Evolutionary conservation across 768 basidiomycete genomes (phyloP), one percentile per base, ranked within the genome.

Genomic region (Lyophyllum shimeji): DNA sequence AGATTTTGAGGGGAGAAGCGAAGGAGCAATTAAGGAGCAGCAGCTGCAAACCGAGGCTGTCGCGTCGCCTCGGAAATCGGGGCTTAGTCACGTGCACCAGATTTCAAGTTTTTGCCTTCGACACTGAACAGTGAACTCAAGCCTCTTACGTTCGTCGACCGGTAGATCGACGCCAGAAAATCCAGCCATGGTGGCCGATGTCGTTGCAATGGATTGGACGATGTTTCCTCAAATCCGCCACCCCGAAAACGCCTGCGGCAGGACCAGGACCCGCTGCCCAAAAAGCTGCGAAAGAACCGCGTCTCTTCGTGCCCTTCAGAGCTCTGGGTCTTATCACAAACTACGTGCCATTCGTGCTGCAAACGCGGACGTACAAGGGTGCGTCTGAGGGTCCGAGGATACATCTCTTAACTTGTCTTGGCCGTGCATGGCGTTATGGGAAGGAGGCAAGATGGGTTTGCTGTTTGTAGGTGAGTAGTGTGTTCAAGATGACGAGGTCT

Each of bases 241-340:
- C 82, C 82, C 25, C 74, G 81, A 57, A 85, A 85, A 69, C 75
- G 77, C 27, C 71, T 74, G 17, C 74, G 81, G 31, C 75, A 77
- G 60, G 72, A 73, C 42, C 63, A 24, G 56, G 60, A 31, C 59
- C 51, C 39, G 58, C 53, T 33, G 29, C 53, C 23, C 55, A 63
- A 45, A 61, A 60, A 53, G 56, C 46, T 33, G 59, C 56, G 24
- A 73, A 70, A 50, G 75, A 76, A 63, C 76, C 75, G 0, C 76
- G 80, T 43, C 73, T 99, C 40, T 98, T 96, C 67, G 91, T 88
- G 4, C 96, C 97, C 3, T 99, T 98, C 68, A 83, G 97, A 56
- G 95, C 95, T 7, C 82, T 99, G n/a, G 96, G 97, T 24, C 82
- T 94, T 55, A 82, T 98, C 65, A 93, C 95, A 43, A 95, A 96